phyloP scores from a whole-genome alignment of 179 eudicot genomes.

The Beta lomatogona region DNA sequence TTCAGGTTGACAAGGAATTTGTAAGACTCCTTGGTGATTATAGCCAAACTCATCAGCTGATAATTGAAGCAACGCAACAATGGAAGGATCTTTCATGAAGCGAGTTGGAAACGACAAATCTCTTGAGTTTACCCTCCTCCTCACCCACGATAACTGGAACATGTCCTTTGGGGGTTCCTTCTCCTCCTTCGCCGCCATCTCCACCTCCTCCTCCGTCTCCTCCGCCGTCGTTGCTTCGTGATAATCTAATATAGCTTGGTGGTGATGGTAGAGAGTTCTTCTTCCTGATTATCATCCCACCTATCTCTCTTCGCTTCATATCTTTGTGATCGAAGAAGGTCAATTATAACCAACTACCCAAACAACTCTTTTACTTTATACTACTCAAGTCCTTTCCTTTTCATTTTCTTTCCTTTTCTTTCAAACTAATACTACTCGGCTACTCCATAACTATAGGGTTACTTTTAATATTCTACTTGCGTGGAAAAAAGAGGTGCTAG shows the following conservation, averaged over 20 bases:
- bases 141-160: slow-evolving; percentile 45
- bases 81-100: slow-evolving; percentile 42
- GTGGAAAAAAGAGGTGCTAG: slow-evolving; percentile 8
- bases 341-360: neutral
- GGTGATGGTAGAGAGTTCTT: slow-evolving; percentile 21
- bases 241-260: slow-evolving; percentile 25
- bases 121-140: slow-evolving; percentile 27
- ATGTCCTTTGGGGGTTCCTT: slow-evolving; percentile 38
- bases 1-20: slow-evolving; percentile 39
- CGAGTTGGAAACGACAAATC: slow-evolving; percentile 41
- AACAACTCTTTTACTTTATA: neutral
- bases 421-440: neutral
- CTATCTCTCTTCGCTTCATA: slow-evolving; percentile 28
- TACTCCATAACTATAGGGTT: neutral
- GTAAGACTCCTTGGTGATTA: slow-evolving; percentile 38
- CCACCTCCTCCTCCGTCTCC: neutral
- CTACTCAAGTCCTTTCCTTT: neutral
- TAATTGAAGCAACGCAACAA: slow-evolving; percentile 37
- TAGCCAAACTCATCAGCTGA: slow-evolving; percentile 49
- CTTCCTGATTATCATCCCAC: slow-evolving; percentile 26
- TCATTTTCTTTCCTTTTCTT: neutral
- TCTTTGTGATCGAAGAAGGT: neutral
- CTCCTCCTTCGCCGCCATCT: neutral
- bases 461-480: neutral
- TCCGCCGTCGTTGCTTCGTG: neutral